Percentiles rank a stretch among this genome's conserved stretches.
These are phyloP conservation scores for Metarhizium humberi DNA, from an alignment of 2,329 filamentous ascomycete genomes.

Conservation along the genomic window DNA sequence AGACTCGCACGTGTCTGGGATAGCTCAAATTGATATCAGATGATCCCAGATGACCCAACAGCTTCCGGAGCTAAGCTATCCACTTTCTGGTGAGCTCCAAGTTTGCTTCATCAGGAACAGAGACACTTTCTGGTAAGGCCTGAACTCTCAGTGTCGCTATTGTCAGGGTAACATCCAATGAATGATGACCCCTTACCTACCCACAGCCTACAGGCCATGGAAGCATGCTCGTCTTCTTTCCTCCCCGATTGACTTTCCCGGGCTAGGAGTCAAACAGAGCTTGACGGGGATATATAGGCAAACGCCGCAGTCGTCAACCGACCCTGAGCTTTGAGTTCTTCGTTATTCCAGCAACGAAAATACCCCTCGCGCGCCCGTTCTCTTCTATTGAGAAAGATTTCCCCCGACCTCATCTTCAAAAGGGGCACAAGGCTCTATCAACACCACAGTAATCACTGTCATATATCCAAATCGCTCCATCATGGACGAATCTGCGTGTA, in stretches of 20 bases:
- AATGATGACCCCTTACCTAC: not conserved
- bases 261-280: not conserved
- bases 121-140: not conserved
- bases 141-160: not conserved
- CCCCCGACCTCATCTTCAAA: not conserved
- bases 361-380: not conserved
- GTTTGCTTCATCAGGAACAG: not conserved
- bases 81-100: not conserved
- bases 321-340: not conserved
- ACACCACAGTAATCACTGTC: not conserved
- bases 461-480: not conserved
- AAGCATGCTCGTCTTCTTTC: not conserved
- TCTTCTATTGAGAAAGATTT: not conserved
- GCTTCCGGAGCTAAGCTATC: not conserved
- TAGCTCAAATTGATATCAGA: not conserved
- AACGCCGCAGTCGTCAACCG: not conserved
- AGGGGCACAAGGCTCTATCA: not conserved
- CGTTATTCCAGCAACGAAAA: not conserved
- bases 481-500: not conserved
- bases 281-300: not conserved
- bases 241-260: not conserved
- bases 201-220: not conserved
- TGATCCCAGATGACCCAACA: not conserved
- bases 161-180: not conserved
- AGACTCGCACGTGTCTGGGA: too few species aligned